These are phyloP conservation scores for Puccinia triticina DNA, from an alignment of 1,284 basidiomycete genomes.

Conservation along the genomic window DNA sequence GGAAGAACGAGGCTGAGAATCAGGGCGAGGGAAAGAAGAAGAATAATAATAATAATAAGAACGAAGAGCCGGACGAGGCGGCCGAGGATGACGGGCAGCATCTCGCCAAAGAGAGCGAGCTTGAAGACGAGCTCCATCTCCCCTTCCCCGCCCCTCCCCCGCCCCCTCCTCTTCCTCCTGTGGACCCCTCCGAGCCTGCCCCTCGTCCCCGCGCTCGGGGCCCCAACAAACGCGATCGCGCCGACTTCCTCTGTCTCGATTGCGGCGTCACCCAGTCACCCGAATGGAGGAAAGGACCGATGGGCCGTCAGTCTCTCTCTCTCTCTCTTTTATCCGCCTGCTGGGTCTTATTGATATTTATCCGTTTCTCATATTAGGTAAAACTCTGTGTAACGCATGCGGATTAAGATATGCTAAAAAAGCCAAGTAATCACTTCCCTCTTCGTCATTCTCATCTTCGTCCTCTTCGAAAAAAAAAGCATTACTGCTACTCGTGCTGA, in stretches of 20 bases:
- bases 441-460: background rate
- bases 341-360: background rate
- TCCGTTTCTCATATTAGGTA: background rate
- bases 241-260: conserved; percentile 58
- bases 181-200: background rate
- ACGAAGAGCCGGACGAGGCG: background rate
- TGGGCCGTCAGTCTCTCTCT: conserved; percentile 57
- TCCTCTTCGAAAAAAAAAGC: background rate
- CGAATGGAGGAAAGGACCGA: conserved; percentile 59
- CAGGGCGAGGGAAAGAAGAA: background rate
- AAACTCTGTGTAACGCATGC: conserved; percentile 55
- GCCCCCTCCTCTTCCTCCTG: background rate
- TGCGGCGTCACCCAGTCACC: conserved; percentile 59
- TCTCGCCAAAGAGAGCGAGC: background rate
- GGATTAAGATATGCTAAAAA: conserved; percentile 59
- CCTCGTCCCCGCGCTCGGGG: conserved; percentile 52
- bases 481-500: background rate
- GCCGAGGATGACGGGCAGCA: background rate
- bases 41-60: background rate
- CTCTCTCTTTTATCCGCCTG: background rate
- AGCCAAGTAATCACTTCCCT: conserved; percentile 54
- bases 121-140: background rate
- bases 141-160: background rate
- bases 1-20: background rate
- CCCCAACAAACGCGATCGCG: conserved; percentile 25